Evolutionary conservation across 371 early-diverging fungal species (phyloP), one percentile per base, ranked within the genome.

Genomic region (Haplosporangium sp.): DNA sequence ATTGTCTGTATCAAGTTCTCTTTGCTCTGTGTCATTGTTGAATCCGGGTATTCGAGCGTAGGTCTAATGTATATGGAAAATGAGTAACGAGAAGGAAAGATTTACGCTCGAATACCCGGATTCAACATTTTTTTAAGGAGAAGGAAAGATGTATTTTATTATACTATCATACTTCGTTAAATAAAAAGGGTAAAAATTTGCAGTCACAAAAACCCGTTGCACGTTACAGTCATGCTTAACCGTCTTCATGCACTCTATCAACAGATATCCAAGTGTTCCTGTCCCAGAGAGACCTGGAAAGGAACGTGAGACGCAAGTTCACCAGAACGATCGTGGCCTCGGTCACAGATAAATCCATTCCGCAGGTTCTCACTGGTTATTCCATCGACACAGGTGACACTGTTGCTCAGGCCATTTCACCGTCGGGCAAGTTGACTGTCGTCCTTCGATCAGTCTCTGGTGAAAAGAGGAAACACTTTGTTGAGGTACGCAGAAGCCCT

Each of bases 241-340:
- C n/a, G n/a, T n/a, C n/a, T n/a, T n/a, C n/a, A n/a, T n/a, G n/a
- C n/a, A n/a, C n/a, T n/a, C n/a, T n/a, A n/a, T n/a, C n/a, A n/a
- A n/a, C 47, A 78, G 79, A 78, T 44, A 69, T 81, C 69, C 76
- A 74, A 63, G 82, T 81, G 10, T 72, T 65, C 19, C 58, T 74
- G 20, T 74, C 76, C 56, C 89, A 89, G 69, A 67, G 85, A 47
- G 91, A 88, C 60, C 84, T 86, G 63, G 79, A 77, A 15, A 76
- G 85, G 47, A 83, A 88, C 62, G 66, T 70, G 39, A 72, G 82
- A 69, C 85, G 89, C 55, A 77, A 63, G 60, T 74, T 85, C 13
- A 67, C 75, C 0, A 74, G 72, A 17, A 71, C 82, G 7, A 55
- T 79, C 52, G 72, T 85, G 20, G 73, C 57, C 20, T 77, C 63